Percentiles rank a stretch among this genome's conserved stretches.
Conservation (phyloP, 2,329 filamentous ascomycete genomes). For the Aspergillus awamori region DNA sequence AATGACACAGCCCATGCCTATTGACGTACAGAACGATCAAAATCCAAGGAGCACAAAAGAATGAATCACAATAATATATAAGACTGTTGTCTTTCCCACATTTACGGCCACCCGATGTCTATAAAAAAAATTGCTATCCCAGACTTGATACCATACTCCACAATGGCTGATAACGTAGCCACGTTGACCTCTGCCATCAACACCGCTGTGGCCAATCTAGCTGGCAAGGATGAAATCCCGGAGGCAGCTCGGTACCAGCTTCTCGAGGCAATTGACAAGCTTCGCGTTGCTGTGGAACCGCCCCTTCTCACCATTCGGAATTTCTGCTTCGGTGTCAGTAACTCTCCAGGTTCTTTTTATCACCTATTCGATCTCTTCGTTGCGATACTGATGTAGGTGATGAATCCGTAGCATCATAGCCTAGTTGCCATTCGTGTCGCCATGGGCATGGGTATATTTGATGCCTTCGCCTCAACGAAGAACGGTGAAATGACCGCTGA, state of each 20-base stretch:
- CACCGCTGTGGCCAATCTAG: slow-evolving; percentile 11
- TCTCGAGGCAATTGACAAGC: slow-evolving; percentile 11
- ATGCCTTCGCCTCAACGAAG: slow-evolving; percentile 18
- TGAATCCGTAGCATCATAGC: slow-evolving; percentile 9
- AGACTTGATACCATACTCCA: too few relatives aligned
- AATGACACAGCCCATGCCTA: too few relatives aligned
- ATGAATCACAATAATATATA: too few relatives aligned
- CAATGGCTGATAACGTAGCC: too few relatives aligned
- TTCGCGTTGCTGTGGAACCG: slow-evolving; percentile 17
- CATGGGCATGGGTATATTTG: slow-evolving; percentile 27
- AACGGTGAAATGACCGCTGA: slow-evolving; percentile 13
- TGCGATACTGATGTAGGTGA: too few relatives aligned
- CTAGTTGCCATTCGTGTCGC: slow-evolving; percentile 18
- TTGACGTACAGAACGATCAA: too few relatives aligned
- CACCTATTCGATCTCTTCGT: background rate
- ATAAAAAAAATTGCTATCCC: too few relatives aligned
- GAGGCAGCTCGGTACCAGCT: slow-evolving; percentile 20
- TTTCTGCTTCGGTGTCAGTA: slow-evolving; percentile 14
- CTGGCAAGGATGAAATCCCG: slow-evolving; percentile 20
- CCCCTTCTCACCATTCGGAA: slow-evolving; percentile 11
- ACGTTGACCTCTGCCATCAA: slow-evolving; percentile 2
- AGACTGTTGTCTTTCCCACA: too few relatives aligned
- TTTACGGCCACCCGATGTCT: too few relatives aligned
- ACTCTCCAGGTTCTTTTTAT: background rate
- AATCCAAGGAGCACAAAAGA: too few relatives aligned